Conservation (phyloP, 1,284 basidiomycete genomes). For the Heliocybe sulcata region DNA sequence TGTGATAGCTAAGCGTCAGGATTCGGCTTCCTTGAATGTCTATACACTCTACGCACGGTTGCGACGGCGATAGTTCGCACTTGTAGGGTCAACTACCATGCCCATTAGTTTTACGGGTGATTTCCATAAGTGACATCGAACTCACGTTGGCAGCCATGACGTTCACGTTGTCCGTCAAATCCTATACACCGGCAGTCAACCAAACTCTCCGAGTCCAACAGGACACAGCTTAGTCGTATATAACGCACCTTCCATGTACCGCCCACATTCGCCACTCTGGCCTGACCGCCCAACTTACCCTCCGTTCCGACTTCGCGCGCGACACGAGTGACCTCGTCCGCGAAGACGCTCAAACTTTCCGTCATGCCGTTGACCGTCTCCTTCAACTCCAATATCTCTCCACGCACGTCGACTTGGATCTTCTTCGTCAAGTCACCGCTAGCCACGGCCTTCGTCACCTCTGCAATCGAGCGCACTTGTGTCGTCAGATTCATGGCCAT, state of each 20-base stretch:
- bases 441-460: slow-evolving; percentile 87
- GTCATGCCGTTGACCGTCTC: slow-evolving; percentile 93
- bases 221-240: slow-evolving; percentile 1
- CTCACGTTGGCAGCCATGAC: slow-evolving; percentile 79
- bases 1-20: slow-evolving; percentile 18
- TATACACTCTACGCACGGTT: slow-evolving; percentile 45
- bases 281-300: slow-evolving; percentile 83
- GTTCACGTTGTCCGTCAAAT: slow-evolving; percentile 92
- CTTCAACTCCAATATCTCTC: slow-evolving; percentile 86
- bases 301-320: slow-evolving; percentile 91
- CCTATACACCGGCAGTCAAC: slow-evolving; percentile 25
- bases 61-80: slow-evolving; percentile 93
- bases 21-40: not conserved
- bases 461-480: slow-evolving; percentile 85
- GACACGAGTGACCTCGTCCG: slow-evolving; percentile 83
- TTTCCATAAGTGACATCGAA: slow-evolving; percentile 10
- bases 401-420: slow-evolving; percentile 84
- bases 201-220: slow-evolving; percentile 2
- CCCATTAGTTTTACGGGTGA: not conserved
- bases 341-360: slow-evolving; percentile 80
- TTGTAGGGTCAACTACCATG: slow-evolving; percentile 78
- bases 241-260: slow-evolving; percentile 86
- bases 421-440: slow-evolving; percentile 86
- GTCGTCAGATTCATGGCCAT: slow-evolving; percentile 93
- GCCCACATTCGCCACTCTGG: slow-evolving; percentile 84